Evolutionary conservation across 768 basidiomycete genomes (phyloP), one percentile per base, ranked within the genome.

Genomic region (Auricularia sp.): DNA sequence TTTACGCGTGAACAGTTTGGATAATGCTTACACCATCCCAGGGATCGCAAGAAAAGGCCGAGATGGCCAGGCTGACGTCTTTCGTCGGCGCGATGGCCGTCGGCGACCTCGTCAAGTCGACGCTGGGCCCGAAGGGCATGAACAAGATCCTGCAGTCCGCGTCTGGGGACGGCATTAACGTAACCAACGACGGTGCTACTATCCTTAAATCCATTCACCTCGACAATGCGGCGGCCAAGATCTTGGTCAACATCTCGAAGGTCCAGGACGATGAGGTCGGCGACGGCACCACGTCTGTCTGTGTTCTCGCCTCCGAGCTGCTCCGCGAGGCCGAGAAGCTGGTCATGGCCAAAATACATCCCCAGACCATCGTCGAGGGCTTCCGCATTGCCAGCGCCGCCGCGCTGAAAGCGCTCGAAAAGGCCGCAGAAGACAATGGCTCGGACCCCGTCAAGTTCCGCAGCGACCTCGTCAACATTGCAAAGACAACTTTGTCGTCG

Each of bases 181-280:
- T 99, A 61, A 99, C 97, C 11, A 99, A 99, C 76, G 97, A 99
- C 75, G 97, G 97, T 3, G 97, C 97, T 3, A 98, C 97, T 59
- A 99, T 98, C 71, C 84, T 99, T 65, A 98, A 98, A 75, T 88
- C 92, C 61, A 98, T 99, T 71, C 90, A 94, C 71, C 86, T 99
- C 68, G 97, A 99, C 77, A 98, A 99, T 74, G 92, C 97, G 3
- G 96, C 96, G 2, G 97, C 97, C 47, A 99, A 99, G 81, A 98
- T 99, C 75, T 83, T 99, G 64, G 97, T 99, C 71, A 98, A 99
- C 77, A 98, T 99, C 76, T 96, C 94, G 1, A 99, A 99, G 74
- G 96, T 98, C n/a, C 97, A 98, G 78, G 97, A 99, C 74, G 97
- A 99, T 73, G 97, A 99, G 76, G 88, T 99, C 59, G 97, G 97